Evolutionary conservation across 495 filamentous ascomycete species (phyloP).

Genomic region (Penicillium nucicola): DNA sequence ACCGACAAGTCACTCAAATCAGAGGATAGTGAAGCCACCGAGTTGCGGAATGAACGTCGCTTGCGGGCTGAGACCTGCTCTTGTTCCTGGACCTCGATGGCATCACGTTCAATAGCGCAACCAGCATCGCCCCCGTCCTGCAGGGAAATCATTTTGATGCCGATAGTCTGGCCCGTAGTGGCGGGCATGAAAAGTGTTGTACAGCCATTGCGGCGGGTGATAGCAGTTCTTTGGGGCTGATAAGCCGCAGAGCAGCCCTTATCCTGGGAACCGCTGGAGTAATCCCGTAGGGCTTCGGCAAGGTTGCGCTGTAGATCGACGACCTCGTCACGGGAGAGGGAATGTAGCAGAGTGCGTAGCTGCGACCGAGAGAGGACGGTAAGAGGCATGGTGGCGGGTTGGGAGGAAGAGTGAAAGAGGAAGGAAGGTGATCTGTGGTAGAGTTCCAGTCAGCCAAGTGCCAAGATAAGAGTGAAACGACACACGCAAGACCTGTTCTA

Average conservation of each 20-base stretch:
- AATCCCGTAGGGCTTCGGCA: constrained; percentile 73
- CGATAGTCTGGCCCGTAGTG: constrained; percentile 52
- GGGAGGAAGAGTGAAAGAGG: neutral
- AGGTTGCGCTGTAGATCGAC: constrained; percentile 62
- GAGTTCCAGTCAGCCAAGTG: constrained; percentile 4
- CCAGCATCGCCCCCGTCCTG: constrained; percentile 35
- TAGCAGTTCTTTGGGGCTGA: constrained; percentile 73
- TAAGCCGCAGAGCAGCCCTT: constrained; percentile 58
- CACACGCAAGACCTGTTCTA: neutral
- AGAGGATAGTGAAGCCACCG: constrained; percentile 37
- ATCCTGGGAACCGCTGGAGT: constrained; percentile 66
- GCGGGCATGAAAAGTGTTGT: constrained; percentile 95
- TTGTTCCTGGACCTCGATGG: constrained; percentile 12
- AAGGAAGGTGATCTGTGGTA: neutral
- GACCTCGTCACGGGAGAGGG: constrained; percentile 67
- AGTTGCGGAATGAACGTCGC: constrained; percentile 20
- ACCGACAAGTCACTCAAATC: constrained; percentile 40
- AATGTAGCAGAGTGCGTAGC: constrained; percentile 66
- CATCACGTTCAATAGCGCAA: constrained; percentile 29
- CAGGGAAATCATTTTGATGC: constrained; percentile 62
- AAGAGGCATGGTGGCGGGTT: constrained; percentile 58
- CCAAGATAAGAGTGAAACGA: constrained; percentile 5
- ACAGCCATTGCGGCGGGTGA: constrained; percentile 65
- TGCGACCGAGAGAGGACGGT: constrained; percentile 72
- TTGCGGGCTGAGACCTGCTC: constrained; percentile 13